These are phyloP conservation scores for Colletotrichum trifolii DNA, from an alignment of 2,329 filamentous ascomycete species.

Conservation along the genomic window DNA sequence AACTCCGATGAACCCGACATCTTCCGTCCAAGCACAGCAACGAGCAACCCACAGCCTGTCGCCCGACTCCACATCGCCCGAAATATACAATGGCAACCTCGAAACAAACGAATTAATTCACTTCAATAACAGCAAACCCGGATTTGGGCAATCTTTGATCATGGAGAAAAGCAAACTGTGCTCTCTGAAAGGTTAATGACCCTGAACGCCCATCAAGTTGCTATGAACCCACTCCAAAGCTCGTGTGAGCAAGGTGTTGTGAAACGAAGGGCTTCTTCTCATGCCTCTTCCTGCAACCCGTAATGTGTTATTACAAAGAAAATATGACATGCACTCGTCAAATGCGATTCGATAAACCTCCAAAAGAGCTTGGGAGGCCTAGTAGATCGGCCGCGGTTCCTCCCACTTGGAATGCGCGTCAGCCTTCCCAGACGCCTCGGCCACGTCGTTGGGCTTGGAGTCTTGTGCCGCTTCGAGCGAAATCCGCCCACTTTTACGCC, in stretches of 20 bases:
- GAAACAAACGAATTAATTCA: neutral
- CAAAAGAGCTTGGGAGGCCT: constrained; percentile 21
- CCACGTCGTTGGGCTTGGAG: constrained; percentile 49
- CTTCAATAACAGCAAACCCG: no score
- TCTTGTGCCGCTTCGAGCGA: constrained; percentile 55
- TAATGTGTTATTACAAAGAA: constrained; percentile 33
- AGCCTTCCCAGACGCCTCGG: constrained; percentile 27
- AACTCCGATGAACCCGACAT: constrained; percentile 30
- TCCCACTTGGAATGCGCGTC: constrained; percentile 51
- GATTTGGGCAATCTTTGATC: no score
- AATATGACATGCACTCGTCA: constrained; percentile 14
- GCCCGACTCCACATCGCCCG: neutral
- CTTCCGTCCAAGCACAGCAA: constrained; percentile 29
- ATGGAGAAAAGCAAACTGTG: constrained; percentile 5
- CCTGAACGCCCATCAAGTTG: constrained; percentile 6
- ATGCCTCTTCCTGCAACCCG: neutral
- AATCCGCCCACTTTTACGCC: constrained; percentile 64
- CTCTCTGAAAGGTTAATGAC: neutral
- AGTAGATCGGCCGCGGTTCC: constrained; percentile 55
- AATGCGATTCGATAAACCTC: neutral
- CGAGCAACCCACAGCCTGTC: neutral
- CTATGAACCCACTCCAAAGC: constrained; percentile 8
- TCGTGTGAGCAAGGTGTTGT: constrained; percentile 19
- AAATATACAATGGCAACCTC: neutral
- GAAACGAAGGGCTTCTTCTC: constrained; percentile 3